Conservation (phyloP, 495 filamentous ascomycete genomes). For the Penicillium canescens region DNA sequence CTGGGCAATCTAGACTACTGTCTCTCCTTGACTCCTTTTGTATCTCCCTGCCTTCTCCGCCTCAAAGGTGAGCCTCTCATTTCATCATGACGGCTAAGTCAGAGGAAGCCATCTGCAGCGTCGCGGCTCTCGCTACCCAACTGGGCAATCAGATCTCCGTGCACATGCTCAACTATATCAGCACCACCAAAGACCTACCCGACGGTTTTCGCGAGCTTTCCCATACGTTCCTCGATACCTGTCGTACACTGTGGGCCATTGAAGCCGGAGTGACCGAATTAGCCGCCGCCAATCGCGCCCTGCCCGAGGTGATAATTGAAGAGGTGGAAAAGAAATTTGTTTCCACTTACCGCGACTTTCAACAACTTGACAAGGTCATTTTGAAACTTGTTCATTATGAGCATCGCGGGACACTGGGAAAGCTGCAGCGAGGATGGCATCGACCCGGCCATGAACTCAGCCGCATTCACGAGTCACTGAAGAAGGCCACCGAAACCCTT, state of each 20-base stretch:
- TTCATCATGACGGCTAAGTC: neutral
- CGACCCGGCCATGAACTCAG: constrained; percentile 20
- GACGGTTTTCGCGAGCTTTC: constrained; percentile 50
- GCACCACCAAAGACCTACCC: constrained; percentile 41
- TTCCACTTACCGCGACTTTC: constrained; percentile 44
- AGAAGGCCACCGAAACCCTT: constrained; percentile 19
- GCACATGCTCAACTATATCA: constrained; percentile 57
- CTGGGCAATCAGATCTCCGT: constrained; percentile 52
- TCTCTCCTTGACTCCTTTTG: too few relatives aligned
- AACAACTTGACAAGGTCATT: constrained; percentile 50
- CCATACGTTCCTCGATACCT: constrained; percentile 52
- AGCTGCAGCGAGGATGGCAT: constrained; percentile 51
- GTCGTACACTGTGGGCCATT: constrained; percentile 51
- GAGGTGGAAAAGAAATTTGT: constrained; percentile 55
- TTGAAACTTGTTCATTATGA: constrained; percentile 49
- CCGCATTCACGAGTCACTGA: constrained; percentile 26
- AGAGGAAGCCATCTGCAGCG: constrained; percentile 21
- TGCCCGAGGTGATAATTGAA: constrained; percentile 45
- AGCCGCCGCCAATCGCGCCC: constrained; percentile 27
- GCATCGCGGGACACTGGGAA: constrained; percentile 45
- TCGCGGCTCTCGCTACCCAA: constrained; percentile 26
- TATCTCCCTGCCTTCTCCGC: too few relatives aligned
- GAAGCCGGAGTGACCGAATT: constrained; percentile 50
- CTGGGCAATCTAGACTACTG: too few relatives aligned
- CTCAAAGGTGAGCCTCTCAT: too few relatives aligned